Evolutionary conservation across 1,139 yeast species (phyloP).

Genomic region (Yamadazyma blattariae): DNA sequence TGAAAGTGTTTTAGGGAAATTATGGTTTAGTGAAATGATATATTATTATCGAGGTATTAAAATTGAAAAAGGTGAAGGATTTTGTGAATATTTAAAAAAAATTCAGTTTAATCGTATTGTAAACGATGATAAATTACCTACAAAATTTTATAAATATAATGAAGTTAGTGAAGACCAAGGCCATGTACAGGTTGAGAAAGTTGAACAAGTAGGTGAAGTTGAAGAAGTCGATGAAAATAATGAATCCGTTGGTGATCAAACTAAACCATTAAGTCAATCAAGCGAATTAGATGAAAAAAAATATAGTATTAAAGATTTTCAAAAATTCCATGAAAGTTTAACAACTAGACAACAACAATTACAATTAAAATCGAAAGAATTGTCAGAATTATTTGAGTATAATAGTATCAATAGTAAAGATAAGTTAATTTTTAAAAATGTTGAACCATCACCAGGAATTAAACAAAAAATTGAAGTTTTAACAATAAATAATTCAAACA

Average conservation of each 20-base stretch:
- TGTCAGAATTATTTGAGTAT: neutral
- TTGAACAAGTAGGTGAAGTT: neutral
- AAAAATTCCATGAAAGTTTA: neutral
- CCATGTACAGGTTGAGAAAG: too few relatives aligned
- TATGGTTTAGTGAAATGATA: slow-evolving; percentile 4
- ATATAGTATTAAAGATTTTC: neutral
- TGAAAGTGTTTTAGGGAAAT: slow-evolving; percentile 12
- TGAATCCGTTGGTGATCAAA: neutral
- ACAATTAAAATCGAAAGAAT: neutral
- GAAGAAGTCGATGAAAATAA: neutral
- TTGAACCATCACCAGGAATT: slow-evolving; percentile 4
- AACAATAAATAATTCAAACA: slow-evolving; percentile 3
- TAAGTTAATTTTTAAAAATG: neutral
- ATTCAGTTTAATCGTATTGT: neutral
- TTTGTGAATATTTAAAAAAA: slow-evolving; percentile 11
- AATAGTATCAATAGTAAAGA: neutral
- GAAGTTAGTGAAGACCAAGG: neutral
- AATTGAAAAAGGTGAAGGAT: slow-evolving; percentile 17
- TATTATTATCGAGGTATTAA: slow-evolving; percentile 15
- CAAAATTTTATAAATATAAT: neutral
- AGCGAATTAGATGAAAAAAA: neutral
- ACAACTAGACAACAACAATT: neutral
- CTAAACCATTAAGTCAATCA: neutral
- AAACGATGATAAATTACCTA: neutral
- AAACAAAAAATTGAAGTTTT: slow-evolving; percentile 10